phyloP scores from a whole-genome alignment of 805 yeast genomes.

The Candida lessepsii region DNA sequence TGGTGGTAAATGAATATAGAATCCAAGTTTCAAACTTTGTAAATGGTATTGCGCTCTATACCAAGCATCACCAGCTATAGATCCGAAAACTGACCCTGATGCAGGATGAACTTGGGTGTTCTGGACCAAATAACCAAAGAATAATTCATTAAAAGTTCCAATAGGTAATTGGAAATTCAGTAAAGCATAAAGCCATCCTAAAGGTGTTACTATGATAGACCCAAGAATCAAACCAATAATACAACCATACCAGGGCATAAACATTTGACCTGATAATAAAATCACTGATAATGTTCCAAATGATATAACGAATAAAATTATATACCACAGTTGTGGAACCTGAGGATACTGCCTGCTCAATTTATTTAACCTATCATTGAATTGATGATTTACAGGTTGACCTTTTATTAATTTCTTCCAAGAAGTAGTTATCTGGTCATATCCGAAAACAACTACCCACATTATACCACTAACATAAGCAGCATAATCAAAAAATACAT shows the following conservation, averaged over 20 bases:
- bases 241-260: conserved; percentile 45
- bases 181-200: conserved; percentile 49
- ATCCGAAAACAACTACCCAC: conserved; percentile 45
- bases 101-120: conserved; percentile 40
- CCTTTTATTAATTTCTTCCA: conserved; percentile 6
- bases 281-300: conserved; percentile 34
- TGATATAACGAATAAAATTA: conserved; percentile 32
- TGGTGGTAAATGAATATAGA: conserved; percentile 55
- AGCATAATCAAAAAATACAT: conserved; percentile 53
- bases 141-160: conserved; percentile 50
- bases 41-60: conserved; percentile 45
- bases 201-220: conserved; percentile 45
- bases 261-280: conserved; percentile 31
- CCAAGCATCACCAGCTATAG: conserved; percentile 56
- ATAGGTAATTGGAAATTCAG: conserved; percentile 53
- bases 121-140: conserved; percentile 48
- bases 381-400: conserved; percentile 15
- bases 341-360: conserved; percentile 37
- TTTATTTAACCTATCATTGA: conserved; percentile 45
- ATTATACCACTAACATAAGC: conserved; percentile 48
- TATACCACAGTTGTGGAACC: conserved; percentile 47
- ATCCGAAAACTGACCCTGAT: conserved; percentile 49
- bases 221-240: conserved; percentile 46
- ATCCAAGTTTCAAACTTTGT: conserved; percentile 42
- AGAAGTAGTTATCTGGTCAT: conserved; percentile 21